phyloP scores from a whole-genome alignment of 2,329 filamentous ascomycete genomes.

The Aspergillaceae sp. region DNA sequence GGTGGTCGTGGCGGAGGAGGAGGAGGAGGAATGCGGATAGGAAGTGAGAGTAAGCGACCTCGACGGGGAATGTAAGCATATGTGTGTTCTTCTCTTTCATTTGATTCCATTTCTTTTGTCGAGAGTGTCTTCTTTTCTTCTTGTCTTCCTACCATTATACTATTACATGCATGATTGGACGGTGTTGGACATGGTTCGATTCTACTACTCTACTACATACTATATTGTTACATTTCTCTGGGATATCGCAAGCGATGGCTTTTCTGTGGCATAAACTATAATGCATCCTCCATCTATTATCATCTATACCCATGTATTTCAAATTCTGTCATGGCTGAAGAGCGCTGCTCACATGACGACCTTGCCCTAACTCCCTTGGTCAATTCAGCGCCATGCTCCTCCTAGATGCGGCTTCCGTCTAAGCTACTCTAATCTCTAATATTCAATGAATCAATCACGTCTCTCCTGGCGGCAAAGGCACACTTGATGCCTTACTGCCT shows the following conservation, averaged over 20 bases:
- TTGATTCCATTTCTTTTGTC: constrained; percentile 3
- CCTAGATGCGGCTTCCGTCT: too few relatives aligned
- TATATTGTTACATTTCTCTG: too few relatives aligned
- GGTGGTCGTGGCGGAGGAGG: constrained; percentile 13
- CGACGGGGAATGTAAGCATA: constrained; percentile 27
- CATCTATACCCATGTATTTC: neutral
- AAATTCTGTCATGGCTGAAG: too few relatives aligned
- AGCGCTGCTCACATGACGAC: too few relatives aligned
- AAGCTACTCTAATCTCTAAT: too few relatives aligned
- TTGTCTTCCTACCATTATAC: constrained; percentile 3
- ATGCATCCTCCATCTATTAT: neutral
- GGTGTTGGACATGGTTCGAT: constrained; percentile 7
- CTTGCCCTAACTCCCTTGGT: neutral
- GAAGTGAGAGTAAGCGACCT: constrained; percentile 34
- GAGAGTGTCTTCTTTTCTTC: constrained; percentile 6
- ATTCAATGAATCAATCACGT: too few relatives aligned
- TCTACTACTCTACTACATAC: constrained; percentile 4
- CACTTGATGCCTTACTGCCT: too few relatives aligned
- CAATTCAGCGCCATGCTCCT: neutral
- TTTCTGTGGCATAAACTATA: neutral
- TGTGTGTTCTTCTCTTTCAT: constrained; percentile 5
- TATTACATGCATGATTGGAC: constrained; percentile 12
- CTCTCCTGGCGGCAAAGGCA: too few relatives aligned
- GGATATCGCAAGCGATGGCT: neutral
- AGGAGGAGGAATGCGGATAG: constrained; percentile 31